Evolutionary conservation across 768 basidiomycete species (phyloP), one percentile per base, ranked within the genome.

Genomic region (Phanerodontia chrysosporium): DNA sequence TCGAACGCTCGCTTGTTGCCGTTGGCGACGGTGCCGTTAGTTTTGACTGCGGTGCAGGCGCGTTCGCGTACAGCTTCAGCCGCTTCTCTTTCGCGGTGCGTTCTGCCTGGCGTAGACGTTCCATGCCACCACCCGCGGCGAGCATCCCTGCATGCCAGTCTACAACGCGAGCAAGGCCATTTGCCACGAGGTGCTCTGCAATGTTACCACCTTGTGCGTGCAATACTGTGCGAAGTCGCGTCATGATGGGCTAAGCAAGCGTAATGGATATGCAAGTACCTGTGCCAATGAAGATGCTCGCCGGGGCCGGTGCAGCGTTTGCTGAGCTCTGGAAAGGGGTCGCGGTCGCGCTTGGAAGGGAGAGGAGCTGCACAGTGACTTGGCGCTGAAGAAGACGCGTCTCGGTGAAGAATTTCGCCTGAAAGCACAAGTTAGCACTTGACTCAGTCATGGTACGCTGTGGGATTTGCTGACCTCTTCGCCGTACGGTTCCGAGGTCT

Each of bases 131-230:
- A 53, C 80, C 78, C 55, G 79, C 82, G 0, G 92, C 85, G 22
- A 99, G 83, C 82, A 98, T 89, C 22, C 95, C 95, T 16, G 96
- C 95, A 71, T 99, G 96, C 95, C 95, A 98, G 69, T 96, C 95
- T 59, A 98, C 88, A 51, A 98, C 82, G 58, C 92, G 88, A 18
- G 95, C 96, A 1, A 98, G 78, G 28, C 96, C 95, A 46, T 84
- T 83, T 3, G 81, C 83, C 28, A 93, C 85, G 39, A 99, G 79
- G 72, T 90, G 86, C 65, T 96, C 92, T 13, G 94, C 95, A 25
- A 99, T 88, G 73, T 97, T 97, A 30, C 96, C 96, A 18, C 87
- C 91, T 9, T 96, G 95, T 6, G 52, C 35, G 70, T 98, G 96
- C 44, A 91, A 74, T 13, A 92, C 89, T 91, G 46, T 1, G 49